A percentile compares a stretch with the other conserved stretches of the same genome.
Conservation (phyloP, 805 yeast species). For the Saccharomycopsis sp. region DNA sequence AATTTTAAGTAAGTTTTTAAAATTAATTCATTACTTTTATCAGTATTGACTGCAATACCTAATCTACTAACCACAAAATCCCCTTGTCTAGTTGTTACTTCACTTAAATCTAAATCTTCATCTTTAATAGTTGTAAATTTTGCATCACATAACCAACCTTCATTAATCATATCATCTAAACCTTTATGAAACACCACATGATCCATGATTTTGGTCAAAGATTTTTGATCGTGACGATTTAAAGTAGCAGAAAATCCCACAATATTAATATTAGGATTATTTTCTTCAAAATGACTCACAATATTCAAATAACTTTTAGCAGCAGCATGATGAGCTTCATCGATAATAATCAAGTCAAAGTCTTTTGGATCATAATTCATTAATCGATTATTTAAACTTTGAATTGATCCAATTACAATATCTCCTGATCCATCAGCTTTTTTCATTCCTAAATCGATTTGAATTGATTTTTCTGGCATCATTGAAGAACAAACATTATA, state of each 20-base stretch:
- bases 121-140: conserved; percentile 48
- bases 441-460: conserved; percentile 57
- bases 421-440: conserved; percentile 38
- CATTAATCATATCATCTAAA: conserved; percentile 53
- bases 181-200: conserved; percentile 62
- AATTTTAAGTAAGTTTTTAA: conserved; percentile 41
- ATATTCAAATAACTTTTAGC: conserved; percentile 56
- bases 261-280: conserved; percentile 31
- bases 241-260: conserved; percentile 88
- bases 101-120: conserved; percentile 10
- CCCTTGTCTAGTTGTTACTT: conserved; percentile 22
- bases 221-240: conserved; percentile 60
- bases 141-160: conserved; percentile 62
- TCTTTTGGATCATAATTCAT: conserved; percentile 42
- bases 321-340: conserved; percentile 90
- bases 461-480: conserved; percentile 43
- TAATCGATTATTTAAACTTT: conserved; percentile 43
- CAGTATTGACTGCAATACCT: conserved; percentile 44
- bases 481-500: conserved; percentile 33
- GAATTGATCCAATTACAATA: conserved; percentile 70
- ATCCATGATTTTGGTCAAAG: conserved; percentile 53
- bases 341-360: conserved; percentile 67
- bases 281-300: conserved; percentile 47
- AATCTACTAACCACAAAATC: conserved; percentile 48
- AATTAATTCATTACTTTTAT: conserved; percentile 44